Conservation (phyloP, 257 asterid genomes). For the Prunella vulgaris region DNA sequence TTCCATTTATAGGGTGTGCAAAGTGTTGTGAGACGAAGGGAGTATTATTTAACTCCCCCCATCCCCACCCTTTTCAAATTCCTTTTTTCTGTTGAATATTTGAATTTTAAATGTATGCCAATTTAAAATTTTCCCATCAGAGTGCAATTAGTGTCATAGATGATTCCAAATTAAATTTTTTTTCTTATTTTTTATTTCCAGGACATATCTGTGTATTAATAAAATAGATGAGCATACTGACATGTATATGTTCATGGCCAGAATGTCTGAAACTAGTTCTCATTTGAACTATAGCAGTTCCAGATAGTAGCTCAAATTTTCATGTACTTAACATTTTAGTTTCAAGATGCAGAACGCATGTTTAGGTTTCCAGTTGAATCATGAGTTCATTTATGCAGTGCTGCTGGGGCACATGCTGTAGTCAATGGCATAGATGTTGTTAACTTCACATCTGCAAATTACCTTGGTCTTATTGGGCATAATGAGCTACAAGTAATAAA, state of each 20-base stretch:
- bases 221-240: neutral
- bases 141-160: neutral
- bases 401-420: conserved; percentile 87
- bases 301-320: neutral
- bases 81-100: neutral
- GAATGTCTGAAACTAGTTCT: neutral
- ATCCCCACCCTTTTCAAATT: neutral
- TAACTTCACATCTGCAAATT: conserved; percentile 89
- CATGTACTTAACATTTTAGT: neutral
- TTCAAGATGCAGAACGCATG: neutral
- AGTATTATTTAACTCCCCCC: neutral
- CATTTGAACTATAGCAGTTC: neutral
- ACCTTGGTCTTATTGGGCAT: conserved; percentile 86
- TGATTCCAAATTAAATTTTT: neutral
- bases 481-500: conserved; percentile 63
- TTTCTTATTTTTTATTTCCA: conserved; percentile 7
- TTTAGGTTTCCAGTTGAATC: conserved; percentile 7
- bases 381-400: conserved; percentile 52
- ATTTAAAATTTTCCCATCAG: neutral
- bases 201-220: neutral
- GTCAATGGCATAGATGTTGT: conserved; percentile 69
- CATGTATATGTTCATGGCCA: neutral
- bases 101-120: neutral
- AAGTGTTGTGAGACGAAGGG: no score
- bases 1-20: no score